Conservation (phyloP, 257 asterid genomes). For the Solanum chaucha region DNA sequence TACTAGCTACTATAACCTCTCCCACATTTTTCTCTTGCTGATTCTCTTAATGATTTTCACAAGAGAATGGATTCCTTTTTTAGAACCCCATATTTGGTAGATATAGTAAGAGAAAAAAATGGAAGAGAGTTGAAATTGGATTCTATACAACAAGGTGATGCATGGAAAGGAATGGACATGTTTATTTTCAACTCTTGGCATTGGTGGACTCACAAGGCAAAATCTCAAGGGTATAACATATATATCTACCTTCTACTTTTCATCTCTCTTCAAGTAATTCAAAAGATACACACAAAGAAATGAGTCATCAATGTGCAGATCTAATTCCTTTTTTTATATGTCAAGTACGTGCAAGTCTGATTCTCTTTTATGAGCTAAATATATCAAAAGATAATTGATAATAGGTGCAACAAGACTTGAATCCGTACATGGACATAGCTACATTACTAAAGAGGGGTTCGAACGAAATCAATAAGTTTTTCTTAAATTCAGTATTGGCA, state of each 20-base stretch:
- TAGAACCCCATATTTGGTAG: slow-evolving; percentile 30
- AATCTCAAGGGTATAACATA: slow-evolving; percentile 17
- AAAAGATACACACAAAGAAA: not conserved
- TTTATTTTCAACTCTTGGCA: slow-evolving; percentile 63
- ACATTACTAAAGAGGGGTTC: not conserved
- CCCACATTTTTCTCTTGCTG: not conserved
- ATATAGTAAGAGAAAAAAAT: slow-evolving; percentile 15
- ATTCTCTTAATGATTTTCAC: not conserved
- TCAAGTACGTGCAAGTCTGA: not conserved
- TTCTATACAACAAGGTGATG: slow-evolving; percentile 35
- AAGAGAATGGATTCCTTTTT: slow-evolving; percentile 9
- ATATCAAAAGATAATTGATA: not conserved
- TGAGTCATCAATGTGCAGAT: not conserved
- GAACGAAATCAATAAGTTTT: not conserved
- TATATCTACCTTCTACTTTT: not conserved
- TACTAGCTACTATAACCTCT: not conserved
- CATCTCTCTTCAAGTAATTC: not conserved
- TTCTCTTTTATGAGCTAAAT: not conserved
- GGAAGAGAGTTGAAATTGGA: slow-evolving; percentile 39
- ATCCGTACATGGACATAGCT: not conserved
- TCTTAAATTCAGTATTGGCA: not conserved
- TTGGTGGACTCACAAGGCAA: slow-evolving; percentile 46
- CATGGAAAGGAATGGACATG: slow-evolving; percentile 47
- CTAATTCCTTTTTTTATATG: not conserved
- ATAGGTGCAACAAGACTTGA: not conserved